phyloP scores from a whole-genome alignment of 176 grass and related monocot genomes.

The Hordeum vulgare region MorexV3_pseudomolecules_assembly NC_058523.1:512210311-512210810 shows the following conservation, averaged over 20 bases:
- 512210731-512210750: conserved; percentile 34
- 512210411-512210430: conserved; percentile 53
- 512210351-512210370: conserved; percentile 69
- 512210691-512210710: conserved; percentile 23
- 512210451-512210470: neutral
- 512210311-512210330: conserved; percentile 82
- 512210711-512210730: neutral
- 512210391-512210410: conserved; percentile 80
- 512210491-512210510: conserved; percentile 76
- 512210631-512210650: conserved; percentile 97
- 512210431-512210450: neutral
- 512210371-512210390: conserved; percentile 86
- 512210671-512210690: too few species aligned
- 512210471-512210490: neutral
- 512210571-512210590: conserved; percentile 78
- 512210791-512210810: conserved; percentile 95
- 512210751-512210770: conserved; percentile 95
- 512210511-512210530: conserved; percentile 73
- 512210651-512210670: conserved; percentile 99
- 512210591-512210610: conserved; percentile 81
- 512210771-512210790: conserved; percentile 90
- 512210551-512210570: conserved; percentile 89
- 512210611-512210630: conserved; percentile 87
- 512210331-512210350: conserved; percentile 85
- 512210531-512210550: conserved; percentile 84